Base-by-base conservation (phyloP, 2,329 filamentous ascomycete species). In the Triangularia setosa region DNA sequence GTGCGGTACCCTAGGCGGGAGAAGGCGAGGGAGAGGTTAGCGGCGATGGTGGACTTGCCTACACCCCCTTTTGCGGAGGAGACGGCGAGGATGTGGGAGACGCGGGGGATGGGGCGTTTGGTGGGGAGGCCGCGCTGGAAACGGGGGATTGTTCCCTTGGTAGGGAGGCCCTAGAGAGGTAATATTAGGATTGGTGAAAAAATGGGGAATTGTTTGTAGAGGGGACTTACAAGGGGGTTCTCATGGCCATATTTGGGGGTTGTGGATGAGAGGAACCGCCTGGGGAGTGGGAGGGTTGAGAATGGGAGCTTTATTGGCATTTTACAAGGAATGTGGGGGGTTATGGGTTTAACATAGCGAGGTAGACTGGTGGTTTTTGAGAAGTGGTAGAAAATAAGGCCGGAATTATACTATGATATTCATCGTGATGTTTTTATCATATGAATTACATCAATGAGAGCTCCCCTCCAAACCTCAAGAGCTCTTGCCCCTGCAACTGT, bases 61-160 rank as follows among this genome's bases (percentile, higher is more conserved):
- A 99, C 95, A n/a, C 95, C 95, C 2, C 95, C 95, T 75, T 99
- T 99, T 14, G 95, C 95, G 1, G 93, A 98, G 3, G 93, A 97
- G 14, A 99, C 92, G n/a, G 93, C 93, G 65, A 99, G 87, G n/a
- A 97, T 88, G 75, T 96, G 97, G 69, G 87, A 85, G 24, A 99
- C 94, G 75, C 93, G 88, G 25, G 85, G 84, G 70, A 99, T 96
- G 70, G 86, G 88, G 69, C 92, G 86, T 72, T 90, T 89, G 71
- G 92, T 86, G 0, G 95, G 94, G 11, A 96, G 83, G 24, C 92
- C 91, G 61, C 91, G 87, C 78, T 92, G 90, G 81, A 91, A 87
- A 44, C 90, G 88, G 30, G 89, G 90, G 65, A 93, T 84, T 30
- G 81, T 84, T 30, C 89, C 93, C 21, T 90, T 90, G 67, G 88